phyloP scores from a whole-genome alignment of 495 filamentous ascomycete genomes.

The Ascobolus immersus region DNA sequence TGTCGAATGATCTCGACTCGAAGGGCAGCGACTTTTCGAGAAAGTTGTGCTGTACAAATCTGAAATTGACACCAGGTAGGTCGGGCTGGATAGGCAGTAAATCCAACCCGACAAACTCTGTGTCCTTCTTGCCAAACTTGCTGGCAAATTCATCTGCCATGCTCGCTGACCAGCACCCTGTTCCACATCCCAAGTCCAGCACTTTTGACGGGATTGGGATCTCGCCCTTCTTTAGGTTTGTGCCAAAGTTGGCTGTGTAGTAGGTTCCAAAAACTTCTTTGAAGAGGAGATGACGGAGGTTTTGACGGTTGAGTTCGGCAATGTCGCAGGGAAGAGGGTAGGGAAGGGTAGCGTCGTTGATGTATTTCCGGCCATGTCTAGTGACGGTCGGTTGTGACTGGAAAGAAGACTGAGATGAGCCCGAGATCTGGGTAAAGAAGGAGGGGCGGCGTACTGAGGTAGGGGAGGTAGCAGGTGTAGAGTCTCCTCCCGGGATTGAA shows the following conservation, averaged over 20 bases:
- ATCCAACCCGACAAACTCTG: slow-evolving; percentile 65
- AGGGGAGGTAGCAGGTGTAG: no score
- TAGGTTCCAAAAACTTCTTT: slow-evolving; percentile 57
- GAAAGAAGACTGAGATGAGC: no score
- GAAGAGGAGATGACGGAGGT: slow-evolving; percentile 54
- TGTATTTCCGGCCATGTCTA: slow-evolving; percentile 56
- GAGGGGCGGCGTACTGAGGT: no score
- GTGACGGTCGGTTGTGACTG: no score
- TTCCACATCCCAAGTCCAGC: slow-evolving; percentile 70
- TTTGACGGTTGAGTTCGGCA: slow-evolving; percentile 66
- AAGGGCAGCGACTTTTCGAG: slow-evolving; percentile 60
- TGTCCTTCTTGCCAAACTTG: slow-evolving; percentile 14
- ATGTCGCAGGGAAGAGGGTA: slow-evolving; percentile 82
- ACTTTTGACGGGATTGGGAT: slow-evolving; percentile 47
- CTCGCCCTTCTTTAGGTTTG: slow-evolving; percentile 11
- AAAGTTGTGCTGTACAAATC: slow-evolving; percentile 68
- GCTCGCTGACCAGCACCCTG: slow-evolving; percentile 58
- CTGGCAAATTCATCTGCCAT: slow-evolving; percentile 13
- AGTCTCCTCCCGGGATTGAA: no score
- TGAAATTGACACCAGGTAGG: slow-evolving; percentile 47
- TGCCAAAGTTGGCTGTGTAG: slow-evolving; percentile 41
- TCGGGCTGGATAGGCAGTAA: slow-evolving; percentile 52
- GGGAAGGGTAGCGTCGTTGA: slow-evolving; percentile 43
- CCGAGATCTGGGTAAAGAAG: no score
- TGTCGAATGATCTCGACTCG: slow-evolving; percentile 58